Evolutionary conservation across 306 rosid genomes (phyloP).

Genomic region (Medicago truncatula): DNA sequence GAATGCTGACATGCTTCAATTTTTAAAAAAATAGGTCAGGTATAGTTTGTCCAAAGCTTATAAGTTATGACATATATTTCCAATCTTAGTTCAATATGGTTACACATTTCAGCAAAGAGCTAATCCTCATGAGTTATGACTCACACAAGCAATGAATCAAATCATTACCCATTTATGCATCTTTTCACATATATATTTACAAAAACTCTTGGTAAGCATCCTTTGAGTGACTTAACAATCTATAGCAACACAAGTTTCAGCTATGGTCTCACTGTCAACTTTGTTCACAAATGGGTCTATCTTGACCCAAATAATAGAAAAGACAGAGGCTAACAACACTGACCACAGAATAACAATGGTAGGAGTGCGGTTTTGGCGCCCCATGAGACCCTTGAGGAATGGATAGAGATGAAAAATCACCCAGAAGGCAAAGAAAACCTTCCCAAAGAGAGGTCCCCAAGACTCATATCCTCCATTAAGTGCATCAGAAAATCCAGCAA

Average conservation of each 20-base stretch:
- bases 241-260: conserved; percentile 71
- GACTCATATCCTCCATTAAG: conserved; percentile 93
- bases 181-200: conserved; percentile 12
- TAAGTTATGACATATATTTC: conserved; percentile 28
- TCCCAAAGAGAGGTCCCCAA: conserved; percentile 99
- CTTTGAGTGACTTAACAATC: conserved; percentile 67
- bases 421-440: conserved; percentile 96
- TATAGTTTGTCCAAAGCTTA: background rate
- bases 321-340: conserved; percentile 94
- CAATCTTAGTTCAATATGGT: conserved; percentile 39
- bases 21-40: background rate
- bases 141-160: conserved; percentile 31
- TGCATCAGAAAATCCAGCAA: conserved; percentile 97
- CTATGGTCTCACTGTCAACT: conserved; percentile 57
- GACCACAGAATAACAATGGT: conserved; percentile 95
- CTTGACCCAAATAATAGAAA: conserved; percentile 95
- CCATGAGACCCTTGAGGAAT: conserved; percentile 98
- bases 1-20: conserved; percentile 1
- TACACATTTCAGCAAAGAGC: conserved; percentile 36
- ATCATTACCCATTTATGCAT: conserved; percentile 29
- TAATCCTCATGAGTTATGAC: background rate
- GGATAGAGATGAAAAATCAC: conserved; percentile 96
- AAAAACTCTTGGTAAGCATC: conserved; percentile 31
- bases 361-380: conserved; percentile 95
- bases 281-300: conserved; percentile 82